These are phyloP conservation scores for Andrographis paniculata DNA, from an alignment of 305 asterid species.

Conservation along the genomic window DNA sequence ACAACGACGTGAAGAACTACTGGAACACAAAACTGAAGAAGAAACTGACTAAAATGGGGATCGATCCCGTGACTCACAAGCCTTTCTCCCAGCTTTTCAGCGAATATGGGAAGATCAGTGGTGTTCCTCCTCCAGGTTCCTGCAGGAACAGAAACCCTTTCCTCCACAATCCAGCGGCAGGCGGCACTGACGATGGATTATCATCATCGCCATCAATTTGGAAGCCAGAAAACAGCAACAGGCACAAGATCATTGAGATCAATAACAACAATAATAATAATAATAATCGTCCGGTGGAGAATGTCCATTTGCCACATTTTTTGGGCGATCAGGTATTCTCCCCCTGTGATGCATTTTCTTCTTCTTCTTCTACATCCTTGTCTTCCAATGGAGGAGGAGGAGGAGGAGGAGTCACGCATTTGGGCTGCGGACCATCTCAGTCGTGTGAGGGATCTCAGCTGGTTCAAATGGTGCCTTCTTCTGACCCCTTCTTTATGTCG, in stretches of 20 bases:
- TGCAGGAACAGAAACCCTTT: constrained; percentile 31
- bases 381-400: constrained; percentile 30
- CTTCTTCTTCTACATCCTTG: constrained; percentile 32
- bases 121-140: constrained; percentile 24
- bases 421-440: constrained; percentile 27
- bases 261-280: not conserved
- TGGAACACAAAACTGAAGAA: constrained; percentile 98
- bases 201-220: constrained; percentile 9
- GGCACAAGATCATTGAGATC: constrained; percentile 15
- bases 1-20: constrained; percentile 92
- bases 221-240: constrained; percentile 12
- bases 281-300: not conserved
- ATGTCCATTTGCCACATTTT: constrained; percentile 19
- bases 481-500: constrained; percentile 22
- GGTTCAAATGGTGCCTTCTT: constrained; percentile 26
- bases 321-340: no score
- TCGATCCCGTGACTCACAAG: constrained; percentile 91
- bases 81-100: constrained; percentile 76
- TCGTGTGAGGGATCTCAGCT: constrained; percentile 28
- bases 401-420: constrained; percentile 26
- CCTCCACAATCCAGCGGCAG: constrained; percentile 17
- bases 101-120: constrained; percentile 66
- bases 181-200: constrained; percentile 10
- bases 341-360: no score
- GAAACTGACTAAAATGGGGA: constrained; percentile 73